These are phyloP conservation scores for Moricandia arvensis DNA, from an alignment of 345 rosid genomes.

Conservation along the genomic window DNA sequence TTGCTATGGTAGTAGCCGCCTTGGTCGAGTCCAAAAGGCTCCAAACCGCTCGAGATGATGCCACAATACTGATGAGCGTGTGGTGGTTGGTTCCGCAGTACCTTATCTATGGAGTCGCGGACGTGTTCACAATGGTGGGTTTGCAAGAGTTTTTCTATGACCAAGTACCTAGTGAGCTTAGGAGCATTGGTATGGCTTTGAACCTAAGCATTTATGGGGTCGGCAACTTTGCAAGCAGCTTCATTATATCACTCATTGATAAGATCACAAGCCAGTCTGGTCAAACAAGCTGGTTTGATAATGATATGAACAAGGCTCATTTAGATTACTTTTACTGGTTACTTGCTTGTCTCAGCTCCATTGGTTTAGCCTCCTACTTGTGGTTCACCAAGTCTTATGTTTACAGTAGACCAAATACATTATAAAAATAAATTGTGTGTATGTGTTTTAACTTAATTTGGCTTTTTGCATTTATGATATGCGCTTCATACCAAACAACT, in stretches of 20 bases:
- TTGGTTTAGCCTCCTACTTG: constrained; percentile 10
- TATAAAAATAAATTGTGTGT: background rate
- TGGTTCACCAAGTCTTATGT: constrained; percentile 30
- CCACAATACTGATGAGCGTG: constrained; percentile 28
- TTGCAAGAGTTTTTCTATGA: constrained; percentile 62
- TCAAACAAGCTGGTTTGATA: constrained; percentile 47
- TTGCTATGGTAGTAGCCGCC: constrained; percentile 39
- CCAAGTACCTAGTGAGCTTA: constrained; percentile 51
- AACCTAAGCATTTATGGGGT: constrained; percentile 52
- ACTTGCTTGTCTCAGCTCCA: constrained; percentile 29
- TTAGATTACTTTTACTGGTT: constrained; percentile 56
- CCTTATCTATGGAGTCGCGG: constrained; percentile 23
- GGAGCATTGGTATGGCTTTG: constrained; percentile 55
- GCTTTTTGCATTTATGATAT: too few species aligned
- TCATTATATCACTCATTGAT: constrained; percentile 47
- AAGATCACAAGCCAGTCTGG: constrained; percentile 39
- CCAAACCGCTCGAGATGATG: constrained; percentile 13
- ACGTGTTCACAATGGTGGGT: constrained; percentile 52
- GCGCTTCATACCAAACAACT: too few species aligned
- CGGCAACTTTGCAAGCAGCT: constrained; percentile 50
- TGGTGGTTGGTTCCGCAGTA: constrained; percentile 47
- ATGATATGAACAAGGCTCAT: constrained; percentile 49
- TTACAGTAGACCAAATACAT: constrained; percentile 16
- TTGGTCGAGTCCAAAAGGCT: constrained; percentile 42
- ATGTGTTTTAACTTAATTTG: too few species aligned